These are phyloP conservation scores for Lactarius evosmus DNA, from an alignment of 768 basidiomycete species.

Conservation along the genomic window DNA sequence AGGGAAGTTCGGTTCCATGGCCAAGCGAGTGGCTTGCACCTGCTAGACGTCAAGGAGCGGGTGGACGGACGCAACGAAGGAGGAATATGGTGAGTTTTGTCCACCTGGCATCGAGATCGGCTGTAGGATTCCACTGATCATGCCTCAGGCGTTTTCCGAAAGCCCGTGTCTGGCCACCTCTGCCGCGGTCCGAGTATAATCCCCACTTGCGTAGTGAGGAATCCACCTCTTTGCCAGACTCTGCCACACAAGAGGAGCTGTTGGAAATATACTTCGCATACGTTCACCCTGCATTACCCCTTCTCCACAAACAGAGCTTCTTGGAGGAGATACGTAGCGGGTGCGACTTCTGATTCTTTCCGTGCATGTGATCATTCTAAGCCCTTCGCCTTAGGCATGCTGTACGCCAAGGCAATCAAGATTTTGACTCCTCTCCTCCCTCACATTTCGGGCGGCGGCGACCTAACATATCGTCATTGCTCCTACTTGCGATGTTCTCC, in stretches of 20 bases:
- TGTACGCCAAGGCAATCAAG: constrained; percentile 33
- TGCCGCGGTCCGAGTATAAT: constrained; percentile 33
- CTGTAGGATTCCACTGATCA: constrained; percentile 25
- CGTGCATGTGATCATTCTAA: not conserved
- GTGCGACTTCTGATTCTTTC: constrained; percentile 32
- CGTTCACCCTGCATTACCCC: constrained; percentile 76
- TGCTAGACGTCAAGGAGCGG: constrained; percentile 60
- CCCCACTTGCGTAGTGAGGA: constrained; percentile 38
- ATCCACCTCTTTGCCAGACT: constrained; percentile 51
- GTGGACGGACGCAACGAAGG: constrained; percentile 66
- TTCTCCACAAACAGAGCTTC: constrained; percentile 70
- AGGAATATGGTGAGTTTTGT: constrained; percentile 61
- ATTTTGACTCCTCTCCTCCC: constrained; percentile 30
- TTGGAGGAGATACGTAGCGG: constrained; percentile 50
- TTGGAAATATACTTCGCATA: constrained; percentile 76
- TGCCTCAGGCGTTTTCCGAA: constrained; percentile 72
- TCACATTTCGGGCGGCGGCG: constrained; percentile 42
- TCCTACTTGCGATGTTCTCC: constrained; percentile 82
- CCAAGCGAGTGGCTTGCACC: constrained; percentile 75
- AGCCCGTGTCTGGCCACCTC: constrained; percentile 84
- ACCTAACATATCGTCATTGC: constrained; percentile 55
- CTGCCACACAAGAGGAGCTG: constrained; percentile 59
- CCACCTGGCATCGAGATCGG: constrained; percentile 13
- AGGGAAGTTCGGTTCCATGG: constrained; percentile 84
- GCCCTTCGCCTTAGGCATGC: constrained; percentile 6